A percentile compares a stretch with the other conserved stretches of the same genome.
Conservation (phyloP, 2,329 filamentous ascomycete genomes). For the Dryadomyces quercus-mongolicae region DNA sequence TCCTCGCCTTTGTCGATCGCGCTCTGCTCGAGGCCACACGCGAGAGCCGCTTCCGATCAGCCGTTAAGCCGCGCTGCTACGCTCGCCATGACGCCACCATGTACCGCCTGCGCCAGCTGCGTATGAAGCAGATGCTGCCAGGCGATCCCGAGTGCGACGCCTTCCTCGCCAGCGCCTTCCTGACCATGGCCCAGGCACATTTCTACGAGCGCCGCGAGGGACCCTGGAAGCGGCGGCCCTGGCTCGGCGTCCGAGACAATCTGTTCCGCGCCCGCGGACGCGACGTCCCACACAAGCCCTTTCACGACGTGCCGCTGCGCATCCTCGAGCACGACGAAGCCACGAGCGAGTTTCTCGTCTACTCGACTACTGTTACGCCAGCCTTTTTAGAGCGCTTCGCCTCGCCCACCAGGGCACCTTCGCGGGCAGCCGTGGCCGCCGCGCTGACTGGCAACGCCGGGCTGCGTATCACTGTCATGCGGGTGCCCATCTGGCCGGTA, state of each 20-base stretch:
- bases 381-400: constrained; percentile 39
- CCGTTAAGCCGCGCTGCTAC: constrained; percentile 15
- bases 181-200: constrained; percentile 45
- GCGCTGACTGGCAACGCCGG: constrained; percentile 13
- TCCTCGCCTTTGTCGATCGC: constrained; percentile 36
- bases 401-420: constrained; percentile 27
- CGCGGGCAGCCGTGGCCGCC: no score
- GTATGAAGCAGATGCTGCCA: constrained; percentile 35
- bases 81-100: constrained; percentile 31
- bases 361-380: constrained; percentile 35
- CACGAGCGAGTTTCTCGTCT: constrained; percentile 38
- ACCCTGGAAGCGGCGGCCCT: background rate
- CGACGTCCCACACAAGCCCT: constrained; percentile 10
- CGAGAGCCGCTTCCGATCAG: constrained; percentile 32
- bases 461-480: constrained; percentile 33
- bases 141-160: constrained; percentile 37
- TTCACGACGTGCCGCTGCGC: constrained; percentile 35
- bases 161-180: constrained; percentile 37
- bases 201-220: constrained; percentile 27
- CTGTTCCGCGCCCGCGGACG: background rate
- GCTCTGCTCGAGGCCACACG: constrained; percentile 32
- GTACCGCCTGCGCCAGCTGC: constrained; percentile 30
- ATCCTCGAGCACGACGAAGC: constrained; percentile 38
- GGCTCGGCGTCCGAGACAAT: background rate
- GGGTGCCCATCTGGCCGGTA: constrained; percentile 42